Conservation (phyloP, 176 grass and related monocot species). For the Thinopyrum elongatum region DNA sequence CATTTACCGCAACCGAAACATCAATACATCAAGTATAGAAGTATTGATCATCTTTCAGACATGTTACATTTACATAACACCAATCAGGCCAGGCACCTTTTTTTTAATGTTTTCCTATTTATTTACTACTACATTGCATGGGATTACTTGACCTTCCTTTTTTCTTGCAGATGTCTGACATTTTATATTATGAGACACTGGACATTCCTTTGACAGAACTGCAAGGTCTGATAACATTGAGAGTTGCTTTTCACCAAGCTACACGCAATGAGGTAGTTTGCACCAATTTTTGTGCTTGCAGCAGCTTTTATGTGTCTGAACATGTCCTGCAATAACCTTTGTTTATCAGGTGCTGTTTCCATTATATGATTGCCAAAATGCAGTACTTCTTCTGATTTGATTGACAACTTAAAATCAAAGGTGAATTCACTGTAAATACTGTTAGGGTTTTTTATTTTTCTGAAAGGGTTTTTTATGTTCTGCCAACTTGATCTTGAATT, state of each 20-base stretch:
- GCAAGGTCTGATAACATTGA: constrained; percentile 63
- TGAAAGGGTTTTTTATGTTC: background rate
- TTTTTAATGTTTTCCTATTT: background rate
- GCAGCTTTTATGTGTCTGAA: constrained; percentile 13
- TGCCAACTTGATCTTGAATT: constrained; percentile 8
- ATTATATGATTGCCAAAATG: constrained; percentile 54
- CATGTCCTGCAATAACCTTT: background rate
- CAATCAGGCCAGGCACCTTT: constrained; percentile 54
- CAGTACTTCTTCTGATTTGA: constrained; percentile 43
- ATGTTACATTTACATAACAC: constrained; percentile 43
- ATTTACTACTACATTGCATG: background rate
- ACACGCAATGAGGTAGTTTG: constrained; percentile 48
- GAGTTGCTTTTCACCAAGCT: constrained; percentile 56
- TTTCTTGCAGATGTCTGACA: constrained; percentile 50
- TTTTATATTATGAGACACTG: constrained; percentile 74
- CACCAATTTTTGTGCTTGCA: background rate
- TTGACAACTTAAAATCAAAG: constrained; percentile 66
- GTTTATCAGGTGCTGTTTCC: constrained; percentile 38
- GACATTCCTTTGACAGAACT: constrained; percentile 80
- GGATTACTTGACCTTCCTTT: constrained; percentile 29
- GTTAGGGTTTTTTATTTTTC: background rate
- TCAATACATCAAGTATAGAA: constrained; percentile 61
- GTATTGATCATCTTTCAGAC: constrained; percentile 59
- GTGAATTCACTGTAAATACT: constrained; percentile 21
- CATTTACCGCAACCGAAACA: constrained; percentile 59